A percentile compares a stretch with the other conserved stretches of the same genome.
Conservation (phyloP, 2,329 filamentous ascomycete species). For the Raffaelea albimanens region DNA sequence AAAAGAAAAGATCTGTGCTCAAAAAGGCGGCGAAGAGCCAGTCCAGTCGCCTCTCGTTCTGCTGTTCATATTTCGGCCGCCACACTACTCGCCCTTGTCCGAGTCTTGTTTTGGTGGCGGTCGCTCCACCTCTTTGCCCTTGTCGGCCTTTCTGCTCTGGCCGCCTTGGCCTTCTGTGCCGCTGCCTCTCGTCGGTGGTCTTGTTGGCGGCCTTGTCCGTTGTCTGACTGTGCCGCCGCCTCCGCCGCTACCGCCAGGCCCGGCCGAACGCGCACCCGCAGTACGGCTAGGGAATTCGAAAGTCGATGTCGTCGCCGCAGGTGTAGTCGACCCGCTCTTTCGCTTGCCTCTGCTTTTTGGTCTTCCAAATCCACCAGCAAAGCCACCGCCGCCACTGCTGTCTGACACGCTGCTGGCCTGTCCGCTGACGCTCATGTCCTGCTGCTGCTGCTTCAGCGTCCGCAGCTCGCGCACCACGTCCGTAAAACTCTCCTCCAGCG, state of each 20-base stretch:
- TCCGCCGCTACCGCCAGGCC: slow-evolving; percentile 22
- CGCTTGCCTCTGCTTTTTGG: neutral
- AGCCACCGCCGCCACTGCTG: neutral
- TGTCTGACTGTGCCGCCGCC: slow-evolving; percentile 12
- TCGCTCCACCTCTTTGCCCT: slow-evolving; percentile 34
- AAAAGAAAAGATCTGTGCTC: too few relatives aligned
- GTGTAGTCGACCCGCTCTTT: slow-evolving; percentile 34
- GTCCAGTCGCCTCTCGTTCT: too few relatives aligned
- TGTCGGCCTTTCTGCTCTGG: slow-evolving; percentile 14
- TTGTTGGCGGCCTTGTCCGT: slow-evolving; percentile 2
- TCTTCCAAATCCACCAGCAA: neutral
- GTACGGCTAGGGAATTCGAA: too few relatives aligned
- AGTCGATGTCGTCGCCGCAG: slow-evolving; percentile 13
- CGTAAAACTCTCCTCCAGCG: slow-evolving; percentile 79
- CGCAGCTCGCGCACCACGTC: slow-evolving; percentile 79
- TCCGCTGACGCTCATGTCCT: slow-evolving; percentile 18
- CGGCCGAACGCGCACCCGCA: too few relatives aligned
- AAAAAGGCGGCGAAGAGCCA: too few relatives aligned
- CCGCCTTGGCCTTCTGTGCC: slow-evolving; percentile 26
- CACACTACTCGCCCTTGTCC: too few relatives aligned
- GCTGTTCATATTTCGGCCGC: too few relatives aligned
- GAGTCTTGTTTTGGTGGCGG: too few relatives aligned
- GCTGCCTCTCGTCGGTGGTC: neutral
- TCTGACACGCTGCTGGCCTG: slow-evolving; percentile 39
- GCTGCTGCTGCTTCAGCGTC: slow-evolving; percentile 37